phyloP scores from a whole-genome alignment of 345 rosid genomes.

The Populus euphratica region DNA sequence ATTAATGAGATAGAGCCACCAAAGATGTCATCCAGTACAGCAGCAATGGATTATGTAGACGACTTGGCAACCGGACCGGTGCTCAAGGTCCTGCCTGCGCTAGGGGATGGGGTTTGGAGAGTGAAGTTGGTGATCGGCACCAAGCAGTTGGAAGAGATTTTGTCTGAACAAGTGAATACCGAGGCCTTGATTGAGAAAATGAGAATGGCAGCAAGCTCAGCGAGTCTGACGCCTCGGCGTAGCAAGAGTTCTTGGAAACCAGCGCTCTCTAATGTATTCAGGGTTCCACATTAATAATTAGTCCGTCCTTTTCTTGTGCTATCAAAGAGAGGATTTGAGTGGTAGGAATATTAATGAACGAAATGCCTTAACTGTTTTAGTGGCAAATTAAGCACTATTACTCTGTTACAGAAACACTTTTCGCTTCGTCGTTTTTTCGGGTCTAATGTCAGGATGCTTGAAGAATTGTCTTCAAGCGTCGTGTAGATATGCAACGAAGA shows the following conservation, averaged over 20 bases:
- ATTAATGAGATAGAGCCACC: slow-evolving; percentile 15
- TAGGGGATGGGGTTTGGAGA: slow-evolving; percentile 64
- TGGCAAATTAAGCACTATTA: too few species aligned
- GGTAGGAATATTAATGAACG: too few species aligned
- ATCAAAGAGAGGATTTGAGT: too few species aligned
- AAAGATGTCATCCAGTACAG: slow-evolving; percentile 2
- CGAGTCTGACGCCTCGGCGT: slow-evolving; percentile 17
- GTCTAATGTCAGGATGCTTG: too few species aligned
- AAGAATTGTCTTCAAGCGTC: too few species aligned
- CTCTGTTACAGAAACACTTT: too few species aligned
- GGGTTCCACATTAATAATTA: slow-evolving; percentile 11
- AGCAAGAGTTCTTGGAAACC: slow-evolving; percentile 32
- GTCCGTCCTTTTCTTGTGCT: background rate
- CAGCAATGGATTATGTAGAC: slow-evolving; percentile 18
- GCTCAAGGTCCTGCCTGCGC: slow-evolving; percentile 49
- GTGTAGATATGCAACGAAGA: too few species aligned
- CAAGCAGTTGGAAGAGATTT: slow-evolving; percentile 60
- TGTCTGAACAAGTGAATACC: slow-evolving; percentile 56
- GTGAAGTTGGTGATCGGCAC: slow-evolving; percentile 61
- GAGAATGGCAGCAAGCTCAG: slow-evolving; percentile 53
- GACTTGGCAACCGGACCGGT: slow-evolving; percentile 22
- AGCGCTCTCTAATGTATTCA: slow-evolving; percentile 20
- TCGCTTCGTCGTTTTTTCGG: too few species aligned
- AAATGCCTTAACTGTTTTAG: too few species aligned
- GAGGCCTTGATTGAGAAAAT: slow-evolving; percentile 70